phyloP scores from a whole-genome alignment of 2,329 filamentous ascomycete genomes.

The Phoma sp. region DNA sequence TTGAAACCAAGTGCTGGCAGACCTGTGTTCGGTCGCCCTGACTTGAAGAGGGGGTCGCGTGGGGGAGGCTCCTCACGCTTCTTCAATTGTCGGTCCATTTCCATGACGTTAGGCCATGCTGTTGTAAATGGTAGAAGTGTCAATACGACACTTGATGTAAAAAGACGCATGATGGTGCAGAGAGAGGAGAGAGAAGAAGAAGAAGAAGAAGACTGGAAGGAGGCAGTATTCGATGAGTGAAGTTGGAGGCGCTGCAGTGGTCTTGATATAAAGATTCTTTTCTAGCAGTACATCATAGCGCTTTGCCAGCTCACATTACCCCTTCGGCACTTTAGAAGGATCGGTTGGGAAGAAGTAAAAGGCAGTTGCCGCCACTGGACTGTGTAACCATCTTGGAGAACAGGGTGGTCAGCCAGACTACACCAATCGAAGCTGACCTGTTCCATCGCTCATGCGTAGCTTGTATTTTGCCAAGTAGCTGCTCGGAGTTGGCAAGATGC shows the following conservation, averaged over 20 bases:
- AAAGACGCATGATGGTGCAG: constrained; percentile 3
- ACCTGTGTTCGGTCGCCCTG: constrained; percentile 19
- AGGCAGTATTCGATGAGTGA: not conserved
- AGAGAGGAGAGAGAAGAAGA: not conserved
- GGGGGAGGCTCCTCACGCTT: constrained; percentile 20
- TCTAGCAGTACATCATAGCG: too few species aligned
- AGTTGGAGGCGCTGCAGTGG: not conserved
- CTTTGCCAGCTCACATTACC: too few species aligned
- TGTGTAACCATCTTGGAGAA: too few species aligned
- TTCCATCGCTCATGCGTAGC: too few species aligned
- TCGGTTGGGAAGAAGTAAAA: too few species aligned
- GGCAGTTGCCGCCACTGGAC: too few species aligned
- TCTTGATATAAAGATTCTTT: not conserved
- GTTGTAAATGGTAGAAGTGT: constrained; percentile 11
- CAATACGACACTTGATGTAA: constrained; percentile 5
- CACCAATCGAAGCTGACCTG: too few species aligned
- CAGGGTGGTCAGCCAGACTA: too few species aligned
- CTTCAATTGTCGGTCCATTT: constrained; percentile 18
- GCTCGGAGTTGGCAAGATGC: too few species aligned
- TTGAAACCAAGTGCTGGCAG: constrained; percentile 10
- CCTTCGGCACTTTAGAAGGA: too few species aligned
- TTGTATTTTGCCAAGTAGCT: too few species aligned
- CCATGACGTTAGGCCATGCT: constrained; percentile 22
- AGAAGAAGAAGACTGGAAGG: not conserved
- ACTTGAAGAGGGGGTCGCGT: constrained; percentile 13